These are phyloP conservation scores for Penicillium argentinense DNA, from an alignment of 495 filamentous ascomycete species.

Conservation along the genomic window DNA sequence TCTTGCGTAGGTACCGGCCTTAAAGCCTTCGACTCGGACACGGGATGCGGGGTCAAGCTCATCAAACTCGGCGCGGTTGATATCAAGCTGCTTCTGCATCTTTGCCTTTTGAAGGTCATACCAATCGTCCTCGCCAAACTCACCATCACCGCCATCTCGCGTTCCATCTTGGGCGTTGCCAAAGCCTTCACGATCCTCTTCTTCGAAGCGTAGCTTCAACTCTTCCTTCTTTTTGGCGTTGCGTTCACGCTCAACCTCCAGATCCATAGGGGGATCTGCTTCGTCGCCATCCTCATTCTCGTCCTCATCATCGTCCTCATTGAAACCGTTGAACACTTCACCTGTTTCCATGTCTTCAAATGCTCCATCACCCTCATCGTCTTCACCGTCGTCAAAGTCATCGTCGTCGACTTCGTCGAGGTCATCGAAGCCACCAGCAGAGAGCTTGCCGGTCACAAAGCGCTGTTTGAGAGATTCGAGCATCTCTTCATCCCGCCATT, in stretches of 20 bases:
- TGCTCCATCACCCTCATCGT: conserved; percentile 80
- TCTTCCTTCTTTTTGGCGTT: conserved; percentile 94
- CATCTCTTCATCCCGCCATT: conserved; percentile 79
- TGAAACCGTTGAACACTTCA: conserved; percentile 51
- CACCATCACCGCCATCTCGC: conserved; percentile 58
- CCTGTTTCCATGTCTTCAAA: conserved; percentile 88
- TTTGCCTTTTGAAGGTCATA: conserved; percentile 95
- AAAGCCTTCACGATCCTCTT: conserved; percentile 93
- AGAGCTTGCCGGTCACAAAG: conserved; percentile 69
- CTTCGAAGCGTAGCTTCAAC: conserved; percentile 89
- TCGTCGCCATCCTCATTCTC: conserved; percentile 30
- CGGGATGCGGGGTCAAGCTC: conserved; percentile 77
- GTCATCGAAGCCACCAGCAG: conserved; percentile 46
- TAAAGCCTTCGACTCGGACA: conserved; percentile 80
- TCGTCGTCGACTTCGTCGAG: conserved; percentile 52
- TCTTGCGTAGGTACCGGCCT: conserved; percentile 90
- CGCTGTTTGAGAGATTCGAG: conserved; percentile 70
- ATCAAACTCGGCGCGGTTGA: conserved; percentile 92
- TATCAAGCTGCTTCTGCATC: conserved; percentile 88
- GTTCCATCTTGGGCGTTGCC: conserved; percentile 78
- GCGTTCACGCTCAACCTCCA: conserved; percentile 83
- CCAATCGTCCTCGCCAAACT: conserved; percentile 98
- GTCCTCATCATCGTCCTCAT: conserved; percentile 37
- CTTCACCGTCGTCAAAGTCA: conserved; percentile 38
- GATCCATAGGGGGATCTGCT: conserved; percentile 39